Conservation (phyloP, 129 eudicot genomes). For the Cynara cardunculus region DNA sequence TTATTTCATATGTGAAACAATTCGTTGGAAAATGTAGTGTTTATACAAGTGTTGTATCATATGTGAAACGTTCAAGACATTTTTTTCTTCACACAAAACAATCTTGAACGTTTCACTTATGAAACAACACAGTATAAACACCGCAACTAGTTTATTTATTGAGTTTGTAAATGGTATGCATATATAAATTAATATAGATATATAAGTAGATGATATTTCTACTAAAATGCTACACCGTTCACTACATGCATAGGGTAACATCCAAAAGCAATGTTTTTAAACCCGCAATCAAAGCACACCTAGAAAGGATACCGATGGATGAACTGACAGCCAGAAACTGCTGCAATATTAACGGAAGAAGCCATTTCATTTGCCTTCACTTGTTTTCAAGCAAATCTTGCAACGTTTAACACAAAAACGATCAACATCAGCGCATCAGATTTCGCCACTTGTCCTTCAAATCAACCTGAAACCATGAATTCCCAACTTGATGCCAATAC, state of each 20-base stretch:
- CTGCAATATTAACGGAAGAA: not conserved
- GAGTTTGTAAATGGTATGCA: not conserved
- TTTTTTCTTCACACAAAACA: not conserved
- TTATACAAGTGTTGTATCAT: not conserved
- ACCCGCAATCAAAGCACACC: not conserved
- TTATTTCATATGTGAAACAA: too few relatives aligned
- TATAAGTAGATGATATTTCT: not conserved
- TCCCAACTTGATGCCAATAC: not conserved
- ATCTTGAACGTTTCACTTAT: not conserved
- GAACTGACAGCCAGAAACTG: not conserved
- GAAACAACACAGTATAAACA: too few relatives aligned
- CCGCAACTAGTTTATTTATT: too few relatives aligned
- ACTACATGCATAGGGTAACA: not conserved
- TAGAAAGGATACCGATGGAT: not conserved
- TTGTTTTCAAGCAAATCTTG: not conserved
- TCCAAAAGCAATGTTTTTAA: constrained; percentile 9
- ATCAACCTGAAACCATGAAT: constrained; percentile 48
- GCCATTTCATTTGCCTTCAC: constrained; percentile 17
- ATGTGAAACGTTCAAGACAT: not conserved
- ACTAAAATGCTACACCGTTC: not conserved
- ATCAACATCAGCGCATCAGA: constrained; percentile 25
- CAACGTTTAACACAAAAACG: not conserved
- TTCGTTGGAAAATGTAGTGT: too few relatives aligned
- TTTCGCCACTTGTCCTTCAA: constrained; percentile 87
- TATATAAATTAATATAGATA: not conserved